Base-by-base conservation (phyloP, 352 stramenopile species). In the Aphanomyces cochlioides region DNA sequence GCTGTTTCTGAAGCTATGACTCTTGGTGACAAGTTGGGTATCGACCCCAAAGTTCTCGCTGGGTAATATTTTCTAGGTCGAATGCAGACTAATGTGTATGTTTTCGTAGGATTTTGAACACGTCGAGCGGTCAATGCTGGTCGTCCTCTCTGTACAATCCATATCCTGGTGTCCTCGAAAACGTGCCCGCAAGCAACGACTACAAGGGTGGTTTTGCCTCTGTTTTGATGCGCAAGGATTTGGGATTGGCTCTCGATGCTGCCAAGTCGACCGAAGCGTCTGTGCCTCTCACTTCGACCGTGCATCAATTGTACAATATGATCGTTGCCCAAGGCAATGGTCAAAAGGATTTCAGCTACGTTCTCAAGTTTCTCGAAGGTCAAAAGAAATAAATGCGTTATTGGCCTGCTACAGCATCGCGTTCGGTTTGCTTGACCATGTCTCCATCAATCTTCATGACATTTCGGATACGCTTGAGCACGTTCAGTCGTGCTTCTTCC, bases 1-100 rank as follows among this genome's bases (percentile, higher is more conserved):
- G 97, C 93, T 7, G 90, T 98, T 43, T 88, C 88, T 6, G 97
- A 99, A 74, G 97, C 95, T 19, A 96, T 98, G 88, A 98, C 97
- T 73, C 84, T 99, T 56, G 97, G 97, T 15, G 92, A 96, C 63
- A 89, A 88, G 53, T 77, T 99, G 54, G 96, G 96, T 37, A 95
- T 99, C 54, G 92, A 99, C 77, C 92, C 95, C 7, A 90, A 89
- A 70, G 81, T 98, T 5, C 80, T 99, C 54, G 87, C 90, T 50
- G 82, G 76, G 81, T 89, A 74, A 36, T 73, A 73, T 28, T 28
- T 28, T 28, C 28, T 28, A 37, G 0, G 50, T 17, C 64, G 1
- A 47, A 48, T 68, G 10, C 67, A 28, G 28, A 6, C 41, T 50
- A 41, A 8, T 12, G 10, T 58, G 39, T 54, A 40, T 34, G 28